Conservation (phyloP, 2,329 filamentous ascomycete genomes). For the Ceratocystis ficicola region DNA sequence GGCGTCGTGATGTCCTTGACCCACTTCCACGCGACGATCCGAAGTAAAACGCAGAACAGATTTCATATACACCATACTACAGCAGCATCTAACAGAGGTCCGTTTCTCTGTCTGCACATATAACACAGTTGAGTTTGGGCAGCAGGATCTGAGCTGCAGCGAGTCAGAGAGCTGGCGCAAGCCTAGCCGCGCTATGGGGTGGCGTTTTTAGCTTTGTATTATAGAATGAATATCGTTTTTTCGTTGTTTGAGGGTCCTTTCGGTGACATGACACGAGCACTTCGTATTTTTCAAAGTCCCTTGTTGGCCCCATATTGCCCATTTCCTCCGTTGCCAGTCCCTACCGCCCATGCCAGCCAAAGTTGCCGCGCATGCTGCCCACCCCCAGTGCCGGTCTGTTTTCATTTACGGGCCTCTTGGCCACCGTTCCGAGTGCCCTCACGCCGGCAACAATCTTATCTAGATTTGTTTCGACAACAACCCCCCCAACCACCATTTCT, state of each 20-base stretch:
- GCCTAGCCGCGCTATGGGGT: neutral
- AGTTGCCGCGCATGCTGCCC: constrained; percentile 43
- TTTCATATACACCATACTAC: neutral
- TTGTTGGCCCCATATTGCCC: neutral
- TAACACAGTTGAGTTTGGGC: neutral
- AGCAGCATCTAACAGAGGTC: neutral
- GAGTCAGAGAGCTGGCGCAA: neutral
- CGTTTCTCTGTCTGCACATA: neutral
- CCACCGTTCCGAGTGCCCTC: constrained; percentile 60
- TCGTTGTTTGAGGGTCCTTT: neutral
- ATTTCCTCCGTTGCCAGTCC: neutral
- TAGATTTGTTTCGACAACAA: constrained; percentile 83
- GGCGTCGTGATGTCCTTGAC: constrained; percentile 30
- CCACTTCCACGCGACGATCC: constrained; percentile 24
- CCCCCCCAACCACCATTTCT: constrained; percentile 92
- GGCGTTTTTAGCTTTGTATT: neutral
- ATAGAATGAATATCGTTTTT: neutral
- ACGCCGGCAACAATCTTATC: constrained; percentile 83
- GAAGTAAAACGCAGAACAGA: neutral
- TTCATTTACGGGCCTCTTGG: constrained; percentile 68
- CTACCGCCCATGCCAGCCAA: constrained; percentile 41
- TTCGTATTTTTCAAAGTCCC: neutral
- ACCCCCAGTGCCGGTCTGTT: constrained; percentile 41
- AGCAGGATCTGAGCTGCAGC: neutral
- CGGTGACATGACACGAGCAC: constrained; percentile 3